Conservation (phyloP, 441 rosid genomes). For the Iberis amara region DNA sequence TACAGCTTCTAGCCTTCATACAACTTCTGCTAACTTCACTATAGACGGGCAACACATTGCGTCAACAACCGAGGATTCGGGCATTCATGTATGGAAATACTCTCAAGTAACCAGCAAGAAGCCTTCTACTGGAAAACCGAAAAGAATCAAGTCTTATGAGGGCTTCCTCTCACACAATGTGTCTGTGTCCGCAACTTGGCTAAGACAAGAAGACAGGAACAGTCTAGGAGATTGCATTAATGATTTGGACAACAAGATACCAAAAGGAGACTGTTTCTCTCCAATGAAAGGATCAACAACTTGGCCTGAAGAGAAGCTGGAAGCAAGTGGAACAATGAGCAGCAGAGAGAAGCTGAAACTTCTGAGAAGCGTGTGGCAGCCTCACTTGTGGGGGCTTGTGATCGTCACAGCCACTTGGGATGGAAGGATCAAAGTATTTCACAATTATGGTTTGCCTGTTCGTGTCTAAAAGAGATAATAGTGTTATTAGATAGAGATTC, state of each 20-base stretch:
- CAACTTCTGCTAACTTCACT: constrained; percentile 37
- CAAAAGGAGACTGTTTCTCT: constrained; percentile 18
- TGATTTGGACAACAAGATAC: constrained; percentile 14
- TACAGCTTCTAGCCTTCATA: constrained; percentile 33
- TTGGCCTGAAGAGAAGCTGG: constrained; percentile 55
- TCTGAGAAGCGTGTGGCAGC: constrained; percentile 39
- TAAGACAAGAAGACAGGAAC: constrained; percentile 29
- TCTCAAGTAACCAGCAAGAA: constrained; percentile 23
- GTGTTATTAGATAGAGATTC: constrained; percentile 14
- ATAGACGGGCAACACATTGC: constrained; percentile 44
- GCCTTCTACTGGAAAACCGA: constrained; percentile 25
- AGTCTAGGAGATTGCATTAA: constrained; percentile 17
- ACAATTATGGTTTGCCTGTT: constrained; percentile 45
- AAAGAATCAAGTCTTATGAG: constrained; percentile 39
- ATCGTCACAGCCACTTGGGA: constrained; percentile 50
- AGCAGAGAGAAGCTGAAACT: constrained; percentile 36
- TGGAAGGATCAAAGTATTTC: constrained; percentile 45
- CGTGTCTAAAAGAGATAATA: constrained; percentile 26
- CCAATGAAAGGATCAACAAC: constrained; percentile 40
- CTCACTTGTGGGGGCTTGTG: constrained; percentile 53
- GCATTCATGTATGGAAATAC: constrained; percentile 43
- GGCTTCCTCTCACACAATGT: constrained; percentile 40
- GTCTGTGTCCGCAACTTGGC: constrained; percentile 44
- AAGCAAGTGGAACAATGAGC: constrained; percentile 20
- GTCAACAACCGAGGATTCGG: constrained; percentile 41